Percentiles rank a stretch among this genome's conserved stretches.
These are phyloP conservation scores for Puccinellia tenuiflora DNA, from an alignment of 176 grass and related monocot genomes.

Conservation along the genomic window DNA sequence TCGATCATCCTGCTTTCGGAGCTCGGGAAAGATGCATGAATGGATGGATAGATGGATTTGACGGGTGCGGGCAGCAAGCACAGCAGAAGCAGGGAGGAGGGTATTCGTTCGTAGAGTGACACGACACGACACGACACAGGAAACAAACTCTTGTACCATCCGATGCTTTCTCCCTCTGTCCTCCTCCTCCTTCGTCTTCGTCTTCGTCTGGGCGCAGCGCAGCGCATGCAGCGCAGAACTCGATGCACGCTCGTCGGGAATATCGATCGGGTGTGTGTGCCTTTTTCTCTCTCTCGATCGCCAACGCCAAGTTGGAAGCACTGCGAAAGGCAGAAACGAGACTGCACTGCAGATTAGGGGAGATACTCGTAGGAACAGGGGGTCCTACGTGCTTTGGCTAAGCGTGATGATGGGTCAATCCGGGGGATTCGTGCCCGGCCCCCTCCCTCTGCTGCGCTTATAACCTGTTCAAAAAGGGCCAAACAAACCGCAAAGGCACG, in stretches of 20 bases:
- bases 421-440: slow-evolving; percentile 15
- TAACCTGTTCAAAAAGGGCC: not conserved
- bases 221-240: not conserved
- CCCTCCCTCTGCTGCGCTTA: not conserved
- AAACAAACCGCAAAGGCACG: slow-evolving; percentile 8
- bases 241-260: slow-evolving; percentile 35
- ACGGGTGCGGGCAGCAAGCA: slow-evolving; percentile 34
- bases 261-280: slow-evolving; percentile 22
- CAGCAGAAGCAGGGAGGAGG: not conserved
- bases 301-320: not conserved
- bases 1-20: slow-evolving; percentile 27
- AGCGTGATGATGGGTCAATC: slow-evolving; percentile 22
- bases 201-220: not conserved
- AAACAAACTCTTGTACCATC: slow-evolving; percentile 45
- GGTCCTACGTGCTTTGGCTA: not conserved
- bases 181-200: not conserved
- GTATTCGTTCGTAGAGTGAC: not conserved
- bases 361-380: not conserved
- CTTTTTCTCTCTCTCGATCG: slow-evolving; percentile 23
- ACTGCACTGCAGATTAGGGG: not conserved
- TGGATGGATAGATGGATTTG: not conserved
- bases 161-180: not conserved
- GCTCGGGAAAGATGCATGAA: slow-evolving; percentile 23
- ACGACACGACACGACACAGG: slow-evolving; percentile 13
- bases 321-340: not conserved